These are phyloP conservation scores for Bassia scoparia DNA, from an alignment of 148 eudicot species.

Conservation along the genomic window DNA sequence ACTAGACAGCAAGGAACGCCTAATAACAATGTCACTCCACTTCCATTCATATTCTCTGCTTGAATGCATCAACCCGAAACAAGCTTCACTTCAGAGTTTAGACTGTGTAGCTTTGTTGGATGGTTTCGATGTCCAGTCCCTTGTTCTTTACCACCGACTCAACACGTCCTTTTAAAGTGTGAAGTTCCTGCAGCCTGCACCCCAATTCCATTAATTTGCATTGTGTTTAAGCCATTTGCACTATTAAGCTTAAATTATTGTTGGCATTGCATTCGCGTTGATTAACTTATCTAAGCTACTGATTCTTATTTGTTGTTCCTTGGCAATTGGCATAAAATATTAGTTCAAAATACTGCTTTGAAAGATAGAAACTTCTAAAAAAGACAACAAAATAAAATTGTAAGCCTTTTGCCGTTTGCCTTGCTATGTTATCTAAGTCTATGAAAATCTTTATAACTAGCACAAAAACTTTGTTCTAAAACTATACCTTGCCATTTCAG, in stretches of 20 bases:
- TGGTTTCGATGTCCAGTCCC: conserved; percentile 61
- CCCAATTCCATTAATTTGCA: background rate
- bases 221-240: background rate
- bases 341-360: background rate
- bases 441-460: background rate
- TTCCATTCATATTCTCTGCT: conserved; percentile 23
- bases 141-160: conserved; percentile 64
- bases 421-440: background rate
- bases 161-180: conserved; percentile 61
- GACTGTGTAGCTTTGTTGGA: conserved; percentile 52
- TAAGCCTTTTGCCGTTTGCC: background rate
- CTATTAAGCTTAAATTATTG: background rate
- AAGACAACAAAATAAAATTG: background rate
- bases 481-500: conserved; percentile 55
- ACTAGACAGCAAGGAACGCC: background rate
- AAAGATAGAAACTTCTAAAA: background rate
- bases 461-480: conserved; percentile 5
- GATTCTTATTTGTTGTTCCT: background rate
- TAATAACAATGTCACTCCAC: conserved; percentile 12
- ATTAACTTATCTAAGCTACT: background rate
- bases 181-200: conserved; percentile 59
- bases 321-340: background rate
- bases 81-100: conserved; percentile 37
- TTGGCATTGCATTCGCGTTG: background rate
- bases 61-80: background rate